These are phyloP conservation scores for Coniochaeta prunicola DNA, from an alignment of 2,329 filamentous ascomycete species.

Conservation along the genomic window DNA sequence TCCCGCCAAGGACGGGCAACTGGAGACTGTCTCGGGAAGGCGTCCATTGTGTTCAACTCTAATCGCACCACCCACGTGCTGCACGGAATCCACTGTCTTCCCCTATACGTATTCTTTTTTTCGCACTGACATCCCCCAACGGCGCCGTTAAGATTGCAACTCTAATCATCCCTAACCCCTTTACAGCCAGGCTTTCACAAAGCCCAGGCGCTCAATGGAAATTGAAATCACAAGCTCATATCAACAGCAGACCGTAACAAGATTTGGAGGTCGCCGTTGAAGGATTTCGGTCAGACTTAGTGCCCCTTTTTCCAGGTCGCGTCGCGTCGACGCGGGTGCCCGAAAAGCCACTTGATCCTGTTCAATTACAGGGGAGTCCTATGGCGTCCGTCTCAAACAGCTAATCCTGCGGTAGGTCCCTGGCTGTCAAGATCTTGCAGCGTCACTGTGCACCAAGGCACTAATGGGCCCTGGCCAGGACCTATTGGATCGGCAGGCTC, in stretches of 20 bases:
- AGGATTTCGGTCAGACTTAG: not conserved
- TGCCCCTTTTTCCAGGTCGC: not conserved
- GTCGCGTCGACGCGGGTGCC: not conserved
- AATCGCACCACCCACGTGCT: too few species aligned
- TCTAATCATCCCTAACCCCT: not conserved
- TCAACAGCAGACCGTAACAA: too few species aligned
- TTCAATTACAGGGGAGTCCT: not conserved
- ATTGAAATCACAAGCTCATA: too few species aligned
- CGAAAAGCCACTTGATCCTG: not conserved
- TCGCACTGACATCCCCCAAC: too few species aligned
- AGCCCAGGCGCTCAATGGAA: too few species aligned
- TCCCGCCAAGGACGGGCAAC: not conserved
- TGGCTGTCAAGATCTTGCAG: conserved; percentile 1
- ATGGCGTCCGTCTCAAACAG: not conserved
- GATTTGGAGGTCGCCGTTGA: not conserved
- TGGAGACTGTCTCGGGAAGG: not conserved
- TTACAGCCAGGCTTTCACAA: not conserved
- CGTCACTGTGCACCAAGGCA: not conserved
- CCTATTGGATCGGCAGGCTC: not conserved
- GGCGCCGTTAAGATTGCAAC: too few species aligned
- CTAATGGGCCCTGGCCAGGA: not conserved
- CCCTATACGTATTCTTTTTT: too few species aligned
- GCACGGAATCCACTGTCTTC: not conserved
- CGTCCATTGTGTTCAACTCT: not conserved
- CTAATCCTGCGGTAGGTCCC: not conserved